Conservation (phyloP, 176 grass and related monocot genomes). For the Aechmea fasciata region DNA sequence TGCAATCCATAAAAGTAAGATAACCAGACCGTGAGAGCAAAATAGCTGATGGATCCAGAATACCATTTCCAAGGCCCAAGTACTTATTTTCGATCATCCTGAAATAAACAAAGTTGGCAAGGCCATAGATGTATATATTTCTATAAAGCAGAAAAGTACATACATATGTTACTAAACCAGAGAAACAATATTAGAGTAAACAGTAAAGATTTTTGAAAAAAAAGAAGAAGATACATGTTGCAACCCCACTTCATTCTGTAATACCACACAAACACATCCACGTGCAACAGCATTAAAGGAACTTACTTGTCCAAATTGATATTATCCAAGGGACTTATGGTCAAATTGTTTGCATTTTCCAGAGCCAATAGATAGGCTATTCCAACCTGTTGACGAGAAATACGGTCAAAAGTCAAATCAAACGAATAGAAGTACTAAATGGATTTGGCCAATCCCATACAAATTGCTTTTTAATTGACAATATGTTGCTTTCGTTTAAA, state of each 20-base stretch:
- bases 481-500: too few species aligned
- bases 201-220: too few species aligned
- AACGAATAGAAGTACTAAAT: background rate
- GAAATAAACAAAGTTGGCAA: slow-evolving; percentile 11
- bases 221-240: background rate
- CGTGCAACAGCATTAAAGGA: background rate
- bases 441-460: background rate
- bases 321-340: slow-evolving; percentile 58
- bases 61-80: slow-evolving; percentile 82
- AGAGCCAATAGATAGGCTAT: slow-evolving; percentile 92
- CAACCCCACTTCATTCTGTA: background rate
- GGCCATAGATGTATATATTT: background rate
- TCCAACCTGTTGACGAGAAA: slow-evolving; percentile 59
- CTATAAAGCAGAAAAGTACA: too few species aligned
- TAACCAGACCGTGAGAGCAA: slow-evolving; percentile 71
- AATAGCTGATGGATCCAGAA: slow-evolving; percentile 91
- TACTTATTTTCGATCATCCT: slow-evolving; percentile 92
- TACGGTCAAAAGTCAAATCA: background rate
- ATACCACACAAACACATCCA: background rate
- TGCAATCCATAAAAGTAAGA: slow-evolving; percentile 92
- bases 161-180: too few species aligned
- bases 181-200: too few species aligned
- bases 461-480: too few species aligned
- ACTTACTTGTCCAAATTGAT: slow-evolving; percentile 84
- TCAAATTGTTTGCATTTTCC: slow-evolving; percentile 62